Conservation (phyloP, 2,329 filamentous ascomycete species). For the Penicillium sp. region DNA sequence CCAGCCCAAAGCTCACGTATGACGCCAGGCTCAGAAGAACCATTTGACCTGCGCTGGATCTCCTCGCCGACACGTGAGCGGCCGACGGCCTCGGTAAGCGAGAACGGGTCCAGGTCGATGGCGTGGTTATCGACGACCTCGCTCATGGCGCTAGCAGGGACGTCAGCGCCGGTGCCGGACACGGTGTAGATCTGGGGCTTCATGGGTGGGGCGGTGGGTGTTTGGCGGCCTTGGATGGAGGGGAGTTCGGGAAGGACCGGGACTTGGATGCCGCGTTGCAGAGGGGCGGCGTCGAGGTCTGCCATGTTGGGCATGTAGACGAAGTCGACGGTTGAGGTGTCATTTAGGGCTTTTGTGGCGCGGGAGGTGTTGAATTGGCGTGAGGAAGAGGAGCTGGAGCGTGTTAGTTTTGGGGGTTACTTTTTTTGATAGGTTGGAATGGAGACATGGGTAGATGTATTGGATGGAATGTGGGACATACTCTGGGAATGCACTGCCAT, state of each 20-base stretch:
- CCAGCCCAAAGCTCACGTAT: slow-evolving; percentile 36
- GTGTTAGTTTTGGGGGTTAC: slow-evolving; percentile 11
- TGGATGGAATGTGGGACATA: slow-evolving; percentile 22
- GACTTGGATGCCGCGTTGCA: slow-evolving; percentile 43
- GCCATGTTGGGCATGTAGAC: slow-evolving; percentile 56
- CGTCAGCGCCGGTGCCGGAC: slow-evolving; percentile 40
- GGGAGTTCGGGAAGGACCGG: slow-evolving; percentile 49
- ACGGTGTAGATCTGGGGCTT: slow-evolving; percentile 57
- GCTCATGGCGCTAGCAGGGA: slow-evolving; percentile 53
- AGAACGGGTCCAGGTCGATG: slow-evolving; percentile 56
- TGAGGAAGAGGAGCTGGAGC: slow-evolving; percentile 50
- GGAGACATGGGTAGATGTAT: background rate
- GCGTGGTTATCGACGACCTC: slow-evolving; percentile 58
- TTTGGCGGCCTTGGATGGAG: slow-evolving; percentile 27
- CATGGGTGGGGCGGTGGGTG: slow-evolving; percentile 39
- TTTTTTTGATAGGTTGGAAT: background rate
- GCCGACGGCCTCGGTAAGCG: slow-evolving; percentile 51
- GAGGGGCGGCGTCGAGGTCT: slow-evolving; percentile 37
- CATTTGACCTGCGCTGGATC: slow-evolving; percentile 35
- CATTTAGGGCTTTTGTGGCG: slow-evolving; percentile 53
- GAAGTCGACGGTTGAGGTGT: slow-evolving; percentile 62
- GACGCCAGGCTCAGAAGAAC: slow-evolving; percentile 26
- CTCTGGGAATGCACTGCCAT: slow-evolving; percentile 39
- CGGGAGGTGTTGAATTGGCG: slow-evolving; percentile 63
- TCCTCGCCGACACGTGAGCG: slow-evolving; percentile 38